Evolutionary conservation across 31 red algal genomes (phyloP).

Genomic region (Porphyra umbilicalis): DNA sequence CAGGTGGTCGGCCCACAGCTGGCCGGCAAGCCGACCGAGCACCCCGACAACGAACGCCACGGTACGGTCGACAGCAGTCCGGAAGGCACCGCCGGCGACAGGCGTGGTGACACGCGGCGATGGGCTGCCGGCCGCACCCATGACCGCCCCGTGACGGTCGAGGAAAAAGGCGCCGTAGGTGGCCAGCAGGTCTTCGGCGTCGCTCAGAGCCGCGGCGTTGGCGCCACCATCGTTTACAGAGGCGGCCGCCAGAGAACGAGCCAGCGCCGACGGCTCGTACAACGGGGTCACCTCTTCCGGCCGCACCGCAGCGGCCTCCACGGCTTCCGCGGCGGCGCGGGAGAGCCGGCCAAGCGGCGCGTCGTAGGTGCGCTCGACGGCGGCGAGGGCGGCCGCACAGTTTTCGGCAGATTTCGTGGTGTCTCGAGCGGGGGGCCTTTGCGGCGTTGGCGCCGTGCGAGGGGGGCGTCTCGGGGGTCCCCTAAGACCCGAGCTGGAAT

Average conservation of each 20-base stretch:
- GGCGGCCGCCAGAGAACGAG: neutral
- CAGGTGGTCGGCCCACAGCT: neutral
- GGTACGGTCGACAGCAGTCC: neutral
- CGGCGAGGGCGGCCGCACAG: neutral
- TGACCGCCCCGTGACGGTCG: neutral
- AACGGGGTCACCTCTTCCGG: neutral
- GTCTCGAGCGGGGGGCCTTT: too few species aligned
- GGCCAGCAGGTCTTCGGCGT: neutral
- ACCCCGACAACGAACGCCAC: neutral
- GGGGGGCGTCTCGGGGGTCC: too few species aligned
- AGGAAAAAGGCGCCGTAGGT: neutral
- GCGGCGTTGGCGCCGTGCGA: too few species aligned
- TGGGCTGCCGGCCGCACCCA: neutral
- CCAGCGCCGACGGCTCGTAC: neutral
- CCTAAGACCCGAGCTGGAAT: too few species aligned
- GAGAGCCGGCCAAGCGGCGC: neutral
- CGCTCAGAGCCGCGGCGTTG: neutral
- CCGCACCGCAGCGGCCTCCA: neutral
- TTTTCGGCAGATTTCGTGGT: too few species aligned
- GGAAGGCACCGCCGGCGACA: too few species aligned
- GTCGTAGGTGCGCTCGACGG: neutral
- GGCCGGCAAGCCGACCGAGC: neutral
- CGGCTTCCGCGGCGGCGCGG: neutral
- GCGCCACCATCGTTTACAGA: neutral
- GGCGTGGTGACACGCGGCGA: neutral